Percentiles rank a stretch among this genome's conserved stretches.
These are phyloP conservation scores for Sinapis alba DNA, from an alignment of 441 rosid species.

Conservation along the genomic window DNA sequence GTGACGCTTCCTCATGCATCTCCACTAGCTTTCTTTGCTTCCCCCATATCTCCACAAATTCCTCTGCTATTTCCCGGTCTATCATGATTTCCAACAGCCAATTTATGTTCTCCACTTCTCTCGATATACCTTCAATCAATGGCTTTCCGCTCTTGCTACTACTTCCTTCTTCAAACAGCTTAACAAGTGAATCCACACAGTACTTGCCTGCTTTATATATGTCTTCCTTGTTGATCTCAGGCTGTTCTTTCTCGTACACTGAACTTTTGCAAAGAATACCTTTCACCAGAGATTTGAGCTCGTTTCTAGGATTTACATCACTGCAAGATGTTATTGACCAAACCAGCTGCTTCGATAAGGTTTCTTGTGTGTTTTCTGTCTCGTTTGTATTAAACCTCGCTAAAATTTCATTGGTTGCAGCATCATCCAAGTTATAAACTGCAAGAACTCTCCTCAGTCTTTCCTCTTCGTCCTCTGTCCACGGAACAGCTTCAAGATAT, in stretches of 20 bases:
- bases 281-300: conserved; percentile 71
- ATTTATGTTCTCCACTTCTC: conserved; percentile 77
- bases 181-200: conserved; percentile 54
- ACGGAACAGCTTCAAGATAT: conserved; percentile 87
- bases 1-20: conserved; percentile 64
- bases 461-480: conserved; percentile 96
- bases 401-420: conserved; percentile 57
- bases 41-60: conserved; percentile 77
- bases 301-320: conserved; percentile 73
- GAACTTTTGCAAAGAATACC: conserved; percentile 86
- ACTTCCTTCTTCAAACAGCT: conserved; percentile 56
- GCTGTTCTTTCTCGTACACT: conserved; percentile 80
- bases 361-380: conserved; percentile 47
- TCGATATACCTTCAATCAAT: conserved; percentile 62
- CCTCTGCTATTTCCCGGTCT: conserved; percentile 77
- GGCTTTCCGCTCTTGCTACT: conserved; percentile 48
- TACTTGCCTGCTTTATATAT: conserved; percentile 59
- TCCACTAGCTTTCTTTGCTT: conserved; percentile 52
- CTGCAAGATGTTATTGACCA: conserved; percentile 66
- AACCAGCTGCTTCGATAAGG: conserved; percentile 66
- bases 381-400: conserved; percentile 55
- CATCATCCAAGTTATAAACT: conserved; percentile 56
- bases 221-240: conserved; percentile 68
- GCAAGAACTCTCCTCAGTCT: conserved; percentile 61
- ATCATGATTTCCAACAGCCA: conserved; percentile 82